Evolutionary conservation across 2,329 filamentous ascomycete species (phyloP), one percentile per base, ranked within the genome.

Genomic region (Macrophomina pseudophaseolina): DNA sequence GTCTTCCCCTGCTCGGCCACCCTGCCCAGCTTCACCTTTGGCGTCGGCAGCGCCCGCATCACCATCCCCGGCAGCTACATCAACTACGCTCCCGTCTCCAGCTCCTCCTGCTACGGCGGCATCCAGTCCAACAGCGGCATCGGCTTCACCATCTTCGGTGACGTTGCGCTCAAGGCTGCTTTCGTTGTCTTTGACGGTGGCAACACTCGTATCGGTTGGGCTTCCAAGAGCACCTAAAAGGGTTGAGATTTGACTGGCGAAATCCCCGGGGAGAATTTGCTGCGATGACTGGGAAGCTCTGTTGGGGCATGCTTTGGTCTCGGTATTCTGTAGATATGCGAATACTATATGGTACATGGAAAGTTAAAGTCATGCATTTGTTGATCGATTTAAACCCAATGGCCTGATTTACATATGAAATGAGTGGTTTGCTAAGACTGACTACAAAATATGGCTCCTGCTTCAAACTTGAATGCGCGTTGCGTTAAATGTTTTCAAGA

Each of bases 111-210:
- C 83, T 94, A 87, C 76, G 92, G 92, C 66, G 92, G 91, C 56
- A 85, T 96, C 69, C 92, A 95, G 82, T 83, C 80, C 70, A 83
- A 85, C 72, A 73, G 77, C 2, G 85, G 83, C n/a, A 78, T 90
- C 58, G 83, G 83, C 8, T 83, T 89, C 70, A 87, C 84, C 66
- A 92, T 95, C 74, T 86, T 93, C 66, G 92, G 92, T 8, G 91
- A 94, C 68, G 83, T 91, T 65, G 92, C 93, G 80, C 84, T 95
- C 71, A 95, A 95, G 86, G 86, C 87, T 65, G 83, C 91, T 69
- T 93, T 91, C 74, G 88, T 90, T 33, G 60, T 64, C 14, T 64
- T 64, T 48, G 42, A 64, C 35, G 58, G 44, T 11, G 58, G 58
- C 18, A 62, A 30, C 2, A 62, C 48, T 44, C 63, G 46, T 38